These are phyloP conservation scores for Colletotrichum tropicale DNA, from an alignment of 2,329 filamentous ascomycete genomes.

Conservation along the genomic window DNA sequence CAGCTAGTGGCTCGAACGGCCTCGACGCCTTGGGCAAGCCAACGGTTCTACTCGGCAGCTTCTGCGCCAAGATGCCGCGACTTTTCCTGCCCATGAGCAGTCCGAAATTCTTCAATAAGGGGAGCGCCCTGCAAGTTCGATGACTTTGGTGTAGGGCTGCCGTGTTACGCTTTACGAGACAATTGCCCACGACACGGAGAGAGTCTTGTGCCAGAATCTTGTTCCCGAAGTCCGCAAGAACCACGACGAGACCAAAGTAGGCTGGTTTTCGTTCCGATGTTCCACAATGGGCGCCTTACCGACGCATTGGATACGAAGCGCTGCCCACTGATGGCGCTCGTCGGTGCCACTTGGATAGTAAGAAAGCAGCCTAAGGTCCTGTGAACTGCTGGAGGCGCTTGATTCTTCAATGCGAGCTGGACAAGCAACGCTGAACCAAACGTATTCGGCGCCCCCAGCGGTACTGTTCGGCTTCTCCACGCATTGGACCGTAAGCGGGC, in stretches of 20 bases:
- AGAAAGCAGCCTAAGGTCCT: neutral
- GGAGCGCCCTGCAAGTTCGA: neutral
- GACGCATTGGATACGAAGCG: neutral
- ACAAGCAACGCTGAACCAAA: neutral
- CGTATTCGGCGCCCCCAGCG: neutral
- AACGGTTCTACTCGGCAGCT: neutral
- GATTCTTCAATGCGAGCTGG: neutral
- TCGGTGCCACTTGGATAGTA: neutral
- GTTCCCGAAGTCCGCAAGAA: neutral
- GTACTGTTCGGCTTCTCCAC: neutral
- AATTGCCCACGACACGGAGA: neutral
- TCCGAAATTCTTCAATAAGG: neutral
- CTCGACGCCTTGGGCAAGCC: neutral
- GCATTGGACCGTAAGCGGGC: neutral
- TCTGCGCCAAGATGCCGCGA: neutral
- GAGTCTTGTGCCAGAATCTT: neutral
- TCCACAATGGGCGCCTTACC: neutral
- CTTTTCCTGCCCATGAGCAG: neutral
- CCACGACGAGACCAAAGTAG: neutral
- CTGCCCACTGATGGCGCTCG: neutral
- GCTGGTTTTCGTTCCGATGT: neutral
- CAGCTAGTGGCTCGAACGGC: neutral
- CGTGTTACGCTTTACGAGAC: neutral
- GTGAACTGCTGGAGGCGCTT: neutral
- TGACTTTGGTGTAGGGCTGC: neutral